Percentiles rank a stretch among this genome's conserved stretches.
These are phyloP conservation scores for Crithidia acanthocephali DNA, from an alignment of 208 protist genomes.

Conservation along the genomic window DNA sequence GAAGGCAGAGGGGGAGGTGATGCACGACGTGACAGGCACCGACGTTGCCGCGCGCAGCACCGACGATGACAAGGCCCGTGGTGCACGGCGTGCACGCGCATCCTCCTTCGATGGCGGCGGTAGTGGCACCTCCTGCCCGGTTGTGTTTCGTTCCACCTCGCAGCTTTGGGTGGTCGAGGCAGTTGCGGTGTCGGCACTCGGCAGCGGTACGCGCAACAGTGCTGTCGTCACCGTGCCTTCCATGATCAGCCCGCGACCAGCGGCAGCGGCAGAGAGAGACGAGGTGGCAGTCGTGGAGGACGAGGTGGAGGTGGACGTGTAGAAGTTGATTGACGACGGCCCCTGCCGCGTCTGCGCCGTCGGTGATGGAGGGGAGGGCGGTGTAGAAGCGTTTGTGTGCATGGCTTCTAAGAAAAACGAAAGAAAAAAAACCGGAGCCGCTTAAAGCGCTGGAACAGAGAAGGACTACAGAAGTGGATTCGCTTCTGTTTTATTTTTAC, in stretches of 20 bases:
- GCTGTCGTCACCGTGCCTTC: not conserved
- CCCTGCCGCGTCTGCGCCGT: slow-evolving; percentile 13
- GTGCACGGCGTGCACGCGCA: no score
- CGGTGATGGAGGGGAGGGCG: slow-evolving; percentile 6
- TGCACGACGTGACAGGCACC: not conserved
- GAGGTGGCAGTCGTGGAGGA: not conserved
- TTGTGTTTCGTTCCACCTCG: no score
- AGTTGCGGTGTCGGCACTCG: no score
- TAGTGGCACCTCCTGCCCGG: no score
- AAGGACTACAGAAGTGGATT: no score
- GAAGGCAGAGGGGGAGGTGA: not conserved
- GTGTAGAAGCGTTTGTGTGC: not conserved
- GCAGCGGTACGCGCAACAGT: no score
- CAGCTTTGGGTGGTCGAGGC: not conserved
- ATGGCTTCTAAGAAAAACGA: slow-evolving; percentile 3
- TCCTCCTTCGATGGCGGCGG: not conserved
- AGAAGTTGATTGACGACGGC: not conserved
- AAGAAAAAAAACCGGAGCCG: no score
- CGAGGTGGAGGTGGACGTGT: not conserved
- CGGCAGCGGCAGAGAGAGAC: not conserved
- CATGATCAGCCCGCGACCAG: not conserved
- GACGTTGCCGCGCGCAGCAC: not conserved
- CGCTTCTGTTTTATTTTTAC: no score
- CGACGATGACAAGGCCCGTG: no score
- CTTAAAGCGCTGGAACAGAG: no score